phyloP scores from a whole-genome alignment of 805 yeast species.

The Cyberlindnera japonica region DNA sequence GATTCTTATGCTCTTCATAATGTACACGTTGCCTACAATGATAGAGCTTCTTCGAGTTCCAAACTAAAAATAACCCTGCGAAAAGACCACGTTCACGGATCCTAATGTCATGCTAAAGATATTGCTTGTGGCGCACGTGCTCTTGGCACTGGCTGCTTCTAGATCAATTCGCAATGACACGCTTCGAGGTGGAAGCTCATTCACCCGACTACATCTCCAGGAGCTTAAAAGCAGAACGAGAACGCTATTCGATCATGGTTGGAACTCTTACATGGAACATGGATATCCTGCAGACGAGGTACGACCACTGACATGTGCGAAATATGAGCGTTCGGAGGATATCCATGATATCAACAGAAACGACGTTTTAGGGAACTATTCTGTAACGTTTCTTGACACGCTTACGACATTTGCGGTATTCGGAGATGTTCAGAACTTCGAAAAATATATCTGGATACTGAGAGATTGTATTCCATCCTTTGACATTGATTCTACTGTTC shows the following conservation, averaged over 20 bases:
- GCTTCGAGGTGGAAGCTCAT: slow-evolving; percentile 9
- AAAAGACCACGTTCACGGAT: too few species aligned
- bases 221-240: slow-evolving; percentile 43
- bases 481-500: slow-evolving; percentile 58
- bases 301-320: slow-evolving; percentile 65
- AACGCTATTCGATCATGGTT: slow-evolving; percentile 66
- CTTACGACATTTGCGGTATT: slow-evolving; percentile 75
- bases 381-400: slow-evolving; percentile 75
- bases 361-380: slow-evolving; percentile 82
- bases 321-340: slow-evolving; percentile 62
- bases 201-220: slow-evolving; percentile 28
- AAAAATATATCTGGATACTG: slow-evolving; percentile 37
- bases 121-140: not conserved
- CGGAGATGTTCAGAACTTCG: slow-evolving; percentile 57
- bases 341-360: slow-evolving; percentile 56
- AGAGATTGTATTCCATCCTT: slow-evolving; percentile 3
- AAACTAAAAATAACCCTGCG: too few species aligned
- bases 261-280: slow-evolving; percentile 59
- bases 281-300: slow-evolving; percentile 87
- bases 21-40: too few species aligned
- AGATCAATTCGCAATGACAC: not conserved
- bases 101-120: not conserved
- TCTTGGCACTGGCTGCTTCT: not conserved
- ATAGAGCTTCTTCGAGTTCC: too few species aligned
- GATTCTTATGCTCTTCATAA: too few species aligned